Conservation (phyloP, 345 rosid genomes). For the Gossypium anomalum region DNA sequence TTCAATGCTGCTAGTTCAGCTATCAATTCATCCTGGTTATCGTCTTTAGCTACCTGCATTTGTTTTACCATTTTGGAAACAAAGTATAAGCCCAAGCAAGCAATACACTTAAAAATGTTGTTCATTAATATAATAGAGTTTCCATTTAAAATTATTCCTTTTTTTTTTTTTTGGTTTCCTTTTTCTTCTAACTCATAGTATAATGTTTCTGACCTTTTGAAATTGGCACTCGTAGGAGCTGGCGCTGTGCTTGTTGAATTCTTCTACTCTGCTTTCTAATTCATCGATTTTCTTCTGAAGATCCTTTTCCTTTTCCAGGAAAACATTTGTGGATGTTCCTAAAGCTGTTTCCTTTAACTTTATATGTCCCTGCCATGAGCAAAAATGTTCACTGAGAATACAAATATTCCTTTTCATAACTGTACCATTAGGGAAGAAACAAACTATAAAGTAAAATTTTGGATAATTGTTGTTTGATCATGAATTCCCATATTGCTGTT, state of each 20-base stretch:
- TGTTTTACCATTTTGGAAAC: conserved; percentile 10
- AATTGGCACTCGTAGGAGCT: conserved; percentile 11
- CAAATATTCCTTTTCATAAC: background rate
- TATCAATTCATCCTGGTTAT: conserved; percentile 21
- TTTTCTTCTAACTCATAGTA: background rate
- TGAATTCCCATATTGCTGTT: background rate
- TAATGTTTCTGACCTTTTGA: conserved; percentile 36
- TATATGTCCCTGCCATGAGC: conserved; percentile 53
- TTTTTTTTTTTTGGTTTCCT: background rate
- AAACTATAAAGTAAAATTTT: background rate
- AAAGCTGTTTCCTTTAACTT: conserved; percentile 54
- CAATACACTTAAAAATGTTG: background rate
- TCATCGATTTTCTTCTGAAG: conserved; percentile 50
- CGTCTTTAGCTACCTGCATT: conserved; percentile 26
- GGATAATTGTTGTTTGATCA: background rate
- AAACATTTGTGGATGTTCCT: conserved; percentile 47
- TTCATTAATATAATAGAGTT: background rate
- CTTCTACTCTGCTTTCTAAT: conserved; percentile 50
- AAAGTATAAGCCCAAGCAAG: conserved; percentile 4
- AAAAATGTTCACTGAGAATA: conserved; percentile 3
- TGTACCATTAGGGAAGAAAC: background rate
- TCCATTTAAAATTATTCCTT: background rate
- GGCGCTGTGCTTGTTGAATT: conserved; percentile 30
- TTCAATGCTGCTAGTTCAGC: conserved; percentile 43
- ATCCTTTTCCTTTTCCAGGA: conserved; percentile 57